Evolutionary conservation across 1,284 basidiomycete species (phyloP).

Genomic region (Puccinia novopanici): DNA sequence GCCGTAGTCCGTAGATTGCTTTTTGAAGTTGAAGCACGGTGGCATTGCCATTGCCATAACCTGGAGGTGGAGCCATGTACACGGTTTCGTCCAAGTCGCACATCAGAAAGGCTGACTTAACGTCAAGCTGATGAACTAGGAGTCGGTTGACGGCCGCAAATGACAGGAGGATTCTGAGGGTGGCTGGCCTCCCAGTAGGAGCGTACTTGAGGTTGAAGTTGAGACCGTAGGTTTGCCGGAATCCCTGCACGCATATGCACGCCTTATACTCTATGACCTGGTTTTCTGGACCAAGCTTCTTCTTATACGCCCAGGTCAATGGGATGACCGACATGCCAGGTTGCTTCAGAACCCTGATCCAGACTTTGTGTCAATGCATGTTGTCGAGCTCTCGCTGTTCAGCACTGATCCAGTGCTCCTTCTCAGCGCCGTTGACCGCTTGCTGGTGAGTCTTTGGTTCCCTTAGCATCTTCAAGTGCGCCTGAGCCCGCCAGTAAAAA

Average conservation of each 20-base stretch:
- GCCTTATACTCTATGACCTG: constrained; percentile 45
- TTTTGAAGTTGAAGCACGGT: background rate
- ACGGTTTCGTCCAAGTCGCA: background rate
- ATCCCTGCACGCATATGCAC: constrained; percentile 51
- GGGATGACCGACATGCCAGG: background rate
- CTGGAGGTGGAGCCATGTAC: background rate
- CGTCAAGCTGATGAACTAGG: constrained; percentile 46
- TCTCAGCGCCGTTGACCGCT: background rate
- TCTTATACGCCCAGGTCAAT: background rate
- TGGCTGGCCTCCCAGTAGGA: constrained; percentile 23
- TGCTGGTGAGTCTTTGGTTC: background rate
- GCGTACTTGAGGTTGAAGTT: constrained; percentile 50
- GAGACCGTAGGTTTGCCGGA: constrained; percentile 43
- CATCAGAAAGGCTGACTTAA: constrained; percentile 26
- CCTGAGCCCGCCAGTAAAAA: too few relatives aligned
- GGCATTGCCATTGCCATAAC: background rate
- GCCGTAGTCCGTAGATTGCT: too few relatives aligned
- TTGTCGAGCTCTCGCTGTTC: background rate
- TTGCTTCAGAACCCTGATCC: background rate
- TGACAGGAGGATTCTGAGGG: constrained; percentile 25
- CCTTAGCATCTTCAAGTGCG: too few relatives aligned
- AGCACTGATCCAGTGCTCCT: background rate
- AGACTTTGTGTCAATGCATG: background rate
- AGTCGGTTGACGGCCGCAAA: constrained; percentile 23
- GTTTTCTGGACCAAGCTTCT: background rate